phyloP scores from a whole-genome alignment of 164 flowering plant species.

The Cinnamomum chago region DNA sequence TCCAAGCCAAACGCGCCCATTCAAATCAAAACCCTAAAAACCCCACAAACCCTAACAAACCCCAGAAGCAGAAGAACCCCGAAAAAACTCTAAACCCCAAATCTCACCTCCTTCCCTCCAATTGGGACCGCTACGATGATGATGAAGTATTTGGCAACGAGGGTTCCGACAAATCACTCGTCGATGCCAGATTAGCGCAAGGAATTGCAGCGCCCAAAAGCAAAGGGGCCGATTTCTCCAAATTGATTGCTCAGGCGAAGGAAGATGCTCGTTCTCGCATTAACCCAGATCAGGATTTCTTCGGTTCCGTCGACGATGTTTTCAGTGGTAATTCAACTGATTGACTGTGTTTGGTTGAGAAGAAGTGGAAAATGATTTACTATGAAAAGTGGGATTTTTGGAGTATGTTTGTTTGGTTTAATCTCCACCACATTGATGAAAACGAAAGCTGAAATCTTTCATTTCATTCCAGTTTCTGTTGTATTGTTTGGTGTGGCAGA shows the following conservation, averaged over 20 bases:
- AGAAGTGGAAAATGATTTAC: too few species aligned
- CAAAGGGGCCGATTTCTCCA: constrained; percentile 65
- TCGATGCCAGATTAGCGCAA: not conserved
- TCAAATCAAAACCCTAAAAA: constrained; percentile 32
- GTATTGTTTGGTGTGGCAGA: too few species aligned
- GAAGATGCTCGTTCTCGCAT: constrained; percentile 2
- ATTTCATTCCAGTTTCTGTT: too few species aligned
- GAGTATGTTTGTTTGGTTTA: too few species aligned
- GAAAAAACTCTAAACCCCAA: constrained; percentile 21
- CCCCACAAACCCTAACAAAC: constrained; percentile 3
- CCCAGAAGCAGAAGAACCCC: constrained; percentile 17
- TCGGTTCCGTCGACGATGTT: constrained; percentile 39
- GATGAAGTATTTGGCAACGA: constrained; percentile 31
- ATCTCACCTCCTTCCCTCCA: constrained; percentile 43
- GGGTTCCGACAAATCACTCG: not conserved
- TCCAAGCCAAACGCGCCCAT: constrained; percentile 39
- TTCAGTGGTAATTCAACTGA: constrained; percentile 31
- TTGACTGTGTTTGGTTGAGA: too few species aligned
- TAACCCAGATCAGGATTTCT: constrained; percentile 18
- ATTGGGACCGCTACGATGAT: constrained; percentile 79
- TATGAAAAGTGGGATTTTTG: too few species aligned
- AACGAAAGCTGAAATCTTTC: too few species aligned
- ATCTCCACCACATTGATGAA: too few species aligned
- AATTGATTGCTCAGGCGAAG: constrained; percentile 62
- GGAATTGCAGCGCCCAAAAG: constrained; percentile 56